Evolutionary conservation across 768 basidiomycete species (phyloP), one percentile per base, ranked within the genome.

Genomic region (Cystofilobasidium bisporidii): DNA sequence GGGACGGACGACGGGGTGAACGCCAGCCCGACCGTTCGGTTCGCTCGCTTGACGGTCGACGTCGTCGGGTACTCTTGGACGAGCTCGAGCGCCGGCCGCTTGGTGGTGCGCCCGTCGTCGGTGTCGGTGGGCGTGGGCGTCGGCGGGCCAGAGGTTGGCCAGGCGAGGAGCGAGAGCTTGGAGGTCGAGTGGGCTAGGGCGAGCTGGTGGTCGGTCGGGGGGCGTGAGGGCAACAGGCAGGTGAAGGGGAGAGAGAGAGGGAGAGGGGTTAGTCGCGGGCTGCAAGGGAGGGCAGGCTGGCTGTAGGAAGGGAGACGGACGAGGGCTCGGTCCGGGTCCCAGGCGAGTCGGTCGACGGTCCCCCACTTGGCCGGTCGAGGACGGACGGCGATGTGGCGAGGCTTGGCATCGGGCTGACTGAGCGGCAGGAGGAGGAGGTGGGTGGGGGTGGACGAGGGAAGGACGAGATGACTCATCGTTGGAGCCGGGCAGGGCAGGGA

Each of bases 131-230:
- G 41, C 22, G 53, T 9, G 8, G 53, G 26, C 18, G 20, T 24
- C 17, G 57, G 15, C 22, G 59, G 41, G 9, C 36, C 33, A 10
- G 41, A 18, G n/a, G 65, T 40, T 1, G 60, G 60, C 0, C 62
- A 40, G n/a, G 50, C 38, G 30, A 67, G 33, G 40, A 67, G 65
- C 20, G 65, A 61, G 6, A 67, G 47, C n/a, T 47, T 30, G 10
- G 65, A 48, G 14, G 65, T 61, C 15, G 65, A 67, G 60, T 67
- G 65, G 38, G 65, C 65, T 12, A 67, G 60, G 45, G 65, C 65
- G 24, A 67, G 58, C 65, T 67, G 40, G 11, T 6, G 45, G 20
- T 5, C 45, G 45, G 6, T 5, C 11, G 14, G 5, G 14, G 45
- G 20, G 5, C 10, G 45, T n/a, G n/a, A n/a, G n/a, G n/a, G 20